Evolutionary conservation across 345 rosid species (phyloP).

Genomic region (Boechera stricta): DNA sequence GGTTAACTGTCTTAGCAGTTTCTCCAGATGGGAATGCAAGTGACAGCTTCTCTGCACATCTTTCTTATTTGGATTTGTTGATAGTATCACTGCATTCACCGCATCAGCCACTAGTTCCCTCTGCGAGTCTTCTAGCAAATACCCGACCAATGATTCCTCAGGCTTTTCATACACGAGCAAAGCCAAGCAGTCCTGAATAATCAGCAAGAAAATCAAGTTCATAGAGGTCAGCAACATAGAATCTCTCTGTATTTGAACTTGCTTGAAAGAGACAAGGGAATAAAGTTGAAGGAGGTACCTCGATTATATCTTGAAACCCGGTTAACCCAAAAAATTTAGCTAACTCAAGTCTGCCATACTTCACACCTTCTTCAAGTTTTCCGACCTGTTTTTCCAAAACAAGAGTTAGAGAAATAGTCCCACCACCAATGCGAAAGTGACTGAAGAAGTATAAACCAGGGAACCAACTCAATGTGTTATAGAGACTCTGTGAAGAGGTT

Average conservation of each 20-base stretch:
- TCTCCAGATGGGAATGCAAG: conserved; percentile 73
- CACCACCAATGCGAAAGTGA: conserved; percentile 19
- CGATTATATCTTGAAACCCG: conserved; percentile 62
- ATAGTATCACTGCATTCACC: conserved; percentile 78
- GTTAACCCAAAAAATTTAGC: conserved; percentile 66
- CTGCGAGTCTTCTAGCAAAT: conserved; percentile 75
- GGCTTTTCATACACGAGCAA: conserved; percentile 82
- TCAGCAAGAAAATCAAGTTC: conserved; percentile 9
- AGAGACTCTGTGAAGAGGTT: conserved; percentile 6
- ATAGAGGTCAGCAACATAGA: conserved; percentile 23
- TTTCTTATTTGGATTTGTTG: conserved; percentile 68
- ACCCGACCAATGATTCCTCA: conserved; percentile 66
- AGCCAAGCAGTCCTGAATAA: conserved; percentile 77
- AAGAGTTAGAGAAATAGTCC: conserved; percentile 11
- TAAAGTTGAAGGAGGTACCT: conserved; percentile 54
- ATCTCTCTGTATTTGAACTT: not conserved
- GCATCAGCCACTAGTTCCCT: conserved; percentile 92
- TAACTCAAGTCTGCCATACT: conserved; percentile 75
- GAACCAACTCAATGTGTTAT: conserved; percentile 23
- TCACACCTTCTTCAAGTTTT: conserved; percentile 77
- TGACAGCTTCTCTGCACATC: conserved; percentile 47
- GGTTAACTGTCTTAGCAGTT: conserved; percentile 78
- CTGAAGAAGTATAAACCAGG: not conserved
- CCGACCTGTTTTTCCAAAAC: conserved; percentile 59
- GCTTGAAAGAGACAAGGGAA: conserved; percentile 1